Conservation (phyloP, 1,139 yeast species). For the Geotrichum macrosporum region DNA sequence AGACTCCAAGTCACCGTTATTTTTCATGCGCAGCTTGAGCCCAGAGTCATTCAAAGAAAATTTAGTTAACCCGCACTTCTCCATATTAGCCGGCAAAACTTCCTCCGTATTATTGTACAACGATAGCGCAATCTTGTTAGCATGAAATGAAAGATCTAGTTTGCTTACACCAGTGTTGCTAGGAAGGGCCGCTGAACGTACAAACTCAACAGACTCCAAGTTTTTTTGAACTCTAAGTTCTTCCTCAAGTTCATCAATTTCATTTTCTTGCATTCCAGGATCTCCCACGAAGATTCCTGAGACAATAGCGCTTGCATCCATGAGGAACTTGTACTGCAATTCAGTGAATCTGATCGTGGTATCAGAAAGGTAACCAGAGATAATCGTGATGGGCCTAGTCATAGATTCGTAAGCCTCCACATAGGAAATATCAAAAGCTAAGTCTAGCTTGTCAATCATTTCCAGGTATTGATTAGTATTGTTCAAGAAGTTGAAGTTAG, state of each 20-base stretch:
- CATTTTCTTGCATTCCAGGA: slow-evolving; percentile 50
- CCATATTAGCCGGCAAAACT: slow-evolving; percentile 33
- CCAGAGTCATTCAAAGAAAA: slow-evolving; percentile 61
- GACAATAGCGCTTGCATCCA: slow-evolving; percentile 54
- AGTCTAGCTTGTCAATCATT: slow-evolving; percentile 66
- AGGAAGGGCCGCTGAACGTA: slow-evolving; percentile 9
- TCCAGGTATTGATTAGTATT: slow-evolving; percentile 51
- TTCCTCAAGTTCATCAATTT: slow-evolving; percentile 50
- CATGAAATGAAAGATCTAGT: slow-evolving; percentile 41
- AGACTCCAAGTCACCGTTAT: slow-evolving; percentile 55
- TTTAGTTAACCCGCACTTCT: slow-evolving; percentile 50
- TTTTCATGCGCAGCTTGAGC: slow-evolving; percentile 47
- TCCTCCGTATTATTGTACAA: slow-evolving; percentile 56
- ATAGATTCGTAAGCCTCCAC: slow-evolving; percentile 39
- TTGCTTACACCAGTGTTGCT: slow-evolving; percentile 17
- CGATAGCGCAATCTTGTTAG: slow-evolving; percentile 62
- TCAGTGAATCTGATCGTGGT: slow-evolving; percentile 70
- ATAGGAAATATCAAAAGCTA: slow-evolving; percentile 58
- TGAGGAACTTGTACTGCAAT: slow-evolving; percentile 60
- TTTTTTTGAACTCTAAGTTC: slow-evolving; percentile 32
- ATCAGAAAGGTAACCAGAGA: slow-evolving; percentile 62
- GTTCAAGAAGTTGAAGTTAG: slow-evolving; percentile 52
- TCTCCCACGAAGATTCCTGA: slow-evolving; percentile 52
- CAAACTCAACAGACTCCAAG: slow-evolving; percentile 19
- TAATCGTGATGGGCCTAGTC: slow-evolving; percentile 49